phyloP scores from a whole-genome alignment of 345 rosid genomes.

The Populus simonii region DNA sequence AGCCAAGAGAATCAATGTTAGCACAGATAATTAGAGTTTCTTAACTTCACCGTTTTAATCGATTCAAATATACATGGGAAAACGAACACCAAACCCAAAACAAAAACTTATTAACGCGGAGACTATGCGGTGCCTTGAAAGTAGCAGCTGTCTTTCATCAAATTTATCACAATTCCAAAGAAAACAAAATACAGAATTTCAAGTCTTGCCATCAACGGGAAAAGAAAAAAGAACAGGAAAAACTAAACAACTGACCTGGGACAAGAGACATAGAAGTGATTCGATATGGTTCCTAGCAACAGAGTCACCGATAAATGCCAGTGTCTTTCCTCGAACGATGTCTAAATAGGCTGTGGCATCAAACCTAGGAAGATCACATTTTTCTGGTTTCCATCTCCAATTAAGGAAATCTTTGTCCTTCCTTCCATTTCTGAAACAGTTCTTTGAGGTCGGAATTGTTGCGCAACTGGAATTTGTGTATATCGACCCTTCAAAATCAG shows the following conservation, averaged over 20 bases:
- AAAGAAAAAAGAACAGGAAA: too few species aligned
- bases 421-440: slow-evolving; percentile 72
- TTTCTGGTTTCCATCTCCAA: slow-evolving; percentile 93
- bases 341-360: slow-evolving; percentile 48
- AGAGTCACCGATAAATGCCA: slow-evolving; percentile 83
- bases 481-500: slow-evolving; percentile 41
- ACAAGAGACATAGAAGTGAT: slow-evolving; percentile 78
- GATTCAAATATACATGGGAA: too few species aligned
- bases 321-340: slow-evolving; percentile 59
- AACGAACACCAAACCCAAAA: too few species aligned
- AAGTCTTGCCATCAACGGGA: too few species aligned
- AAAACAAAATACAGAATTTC: too few species aligned
- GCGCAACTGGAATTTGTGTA: slow-evolving; percentile 68
- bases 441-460: slow-evolving; percentile 69
- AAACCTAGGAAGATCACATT: slow-evolving; percentile 65
- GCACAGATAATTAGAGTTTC: too few species aligned
- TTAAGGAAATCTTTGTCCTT: slow-evolving; percentile 55
- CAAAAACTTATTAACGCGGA: too few species aligned
- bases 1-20: too few species aligned
- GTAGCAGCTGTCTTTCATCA: too few species aligned
- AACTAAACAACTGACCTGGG: slow-evolving; percentile 41
- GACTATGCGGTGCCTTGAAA: too few species aligned
- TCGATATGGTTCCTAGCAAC: slow-evolving; percentile 89
- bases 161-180: too few species aligned
- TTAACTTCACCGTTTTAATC: too few species aligned